Evolutionary conservation across 257 asterid genomes (phyloP), one percentile per base, ranked within the genome.

Genomic region (Solanum pimpinellifolium): DNA sequence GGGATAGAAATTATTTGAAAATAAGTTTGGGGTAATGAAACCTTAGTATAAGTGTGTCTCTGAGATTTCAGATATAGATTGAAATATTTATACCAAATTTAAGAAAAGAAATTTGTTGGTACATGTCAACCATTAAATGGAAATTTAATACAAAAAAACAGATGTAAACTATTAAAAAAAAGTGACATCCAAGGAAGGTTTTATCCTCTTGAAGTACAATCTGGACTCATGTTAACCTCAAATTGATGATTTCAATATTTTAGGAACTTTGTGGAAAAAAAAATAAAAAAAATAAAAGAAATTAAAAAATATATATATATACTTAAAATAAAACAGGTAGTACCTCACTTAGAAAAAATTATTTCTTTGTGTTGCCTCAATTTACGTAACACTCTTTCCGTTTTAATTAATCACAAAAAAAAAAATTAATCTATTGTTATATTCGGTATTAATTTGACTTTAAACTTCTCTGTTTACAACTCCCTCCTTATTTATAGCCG

Each of bases 1-100:
- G 1, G 7, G 7, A 5, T 4, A 37, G 6, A 37, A 37, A 37
- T 5, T 5, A 37, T 37, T 37, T 37, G 6, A 37, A 35, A 37
- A 37, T 37, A 37, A 37, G 1, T 37, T 37, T 0, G 7, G 1
- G 1, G 39, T 37, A 37, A 37, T 6, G 1, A 0, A 6, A 37
- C 39, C 39, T 37, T 5, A 37, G 39, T 37, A 37, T 37, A 37
- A 37, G 1, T 37, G 7, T 37, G 39, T 37, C 7, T 37, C 1
- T 37, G 7, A 37, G 0, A 37, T 37, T 37, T 37, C 7, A 29
- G 29, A 56, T 11, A 52, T 7, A 52, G 7, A 2, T 56, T 56
- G 0, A 52, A 52, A 52, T 18, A 2, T 18, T 56, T 56, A 56
- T 1, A 56, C 65, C n/a, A 7, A 56, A 56, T 56, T 56, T 18